Evolutionary conservation across 2,329 filamentous ascomycete genomes (phyloP), one percentile per base, ranked within the genome.

Genomic region (Trichophyton benhamiae): DNA sequence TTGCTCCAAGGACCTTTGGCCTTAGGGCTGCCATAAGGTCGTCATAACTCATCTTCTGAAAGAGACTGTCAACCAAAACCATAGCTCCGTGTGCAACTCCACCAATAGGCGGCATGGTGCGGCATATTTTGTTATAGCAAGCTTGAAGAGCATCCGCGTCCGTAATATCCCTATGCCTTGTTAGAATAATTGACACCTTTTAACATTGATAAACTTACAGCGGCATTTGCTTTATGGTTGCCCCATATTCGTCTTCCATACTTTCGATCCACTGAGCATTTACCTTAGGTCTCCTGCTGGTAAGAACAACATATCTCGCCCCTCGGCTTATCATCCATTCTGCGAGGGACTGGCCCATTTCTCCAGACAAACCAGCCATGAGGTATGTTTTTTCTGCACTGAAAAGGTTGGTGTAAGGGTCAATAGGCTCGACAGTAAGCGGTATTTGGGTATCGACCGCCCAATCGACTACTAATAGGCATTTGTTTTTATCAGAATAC

Each of bases 1-100:
- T 48, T 17, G 61, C 71, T 1, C 77, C 77, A 3, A 72, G 63
- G 1, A 78, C 72, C 65, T 78, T 79, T 5, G 77, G 77, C 0
- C 64, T 63, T 0, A 74, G 62, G 0, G 70, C 68, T 1, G 66
- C 65, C 1, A 68, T 62, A n/a, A 77, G 65, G 3, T 70, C 65
- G 0, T 75, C 70, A 9, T 67, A 66, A 4, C 68, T 63, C 59
- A 74, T 68, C 11, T 75, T 66, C 9, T 61, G 57, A 42, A 78
- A 75, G 2, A 69, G 58, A 4, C 62, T 64, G 53, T 77, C 76
- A 0, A 65, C 60, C 0, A 77, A 66, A 13, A 77, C 71, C 69
- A 76, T 72, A 1, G 75, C 74, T 27, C 62, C 70, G 17, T 71
- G 67, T 1, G 57, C 63, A 4, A 72, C 67, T 33, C 70, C 70